Evolutionary conservation across 495 filamentous ascomycete genomes (phyloP), one percentile per base, ranked within the genome.

Genomic region (Glarea lozoyensis): DNA sequence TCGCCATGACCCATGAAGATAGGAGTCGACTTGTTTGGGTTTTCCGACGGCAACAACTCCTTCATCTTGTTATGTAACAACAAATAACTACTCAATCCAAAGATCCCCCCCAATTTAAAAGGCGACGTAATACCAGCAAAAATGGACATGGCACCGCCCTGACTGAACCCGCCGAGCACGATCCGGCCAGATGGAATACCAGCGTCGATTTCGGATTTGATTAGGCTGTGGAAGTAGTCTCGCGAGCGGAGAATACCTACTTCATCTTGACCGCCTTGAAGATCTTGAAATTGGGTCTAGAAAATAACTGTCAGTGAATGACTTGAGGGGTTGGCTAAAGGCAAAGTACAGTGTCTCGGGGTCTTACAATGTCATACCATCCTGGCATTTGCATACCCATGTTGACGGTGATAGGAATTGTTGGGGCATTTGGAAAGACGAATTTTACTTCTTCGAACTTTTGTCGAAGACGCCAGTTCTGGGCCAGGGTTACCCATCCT

Each of bases 381-480:
- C 83, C 86, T 3, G 88, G 86, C 86, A 94, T 89, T 9, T 59
- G 58, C 81, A 86, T 83, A 23, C 88, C 87, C 29, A 73, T 65
- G 59, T 92, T 88, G 51, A 82, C 67, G 27, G 88, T 89, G 57
- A 98, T 86, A 19, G 90, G 87, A 38, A 96, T 94, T 13, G 54
- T 61, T 4, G 90, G 88, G n/a, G 92, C 92, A 66, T 93, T 87
- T 5, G 92, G 92, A 61, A 98, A 82, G 51, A 98, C 75, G 64
- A 96, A 98, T 47, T 84, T 73, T 54, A 92, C 84, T 64, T 96
- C 85, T 36, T 88, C 77, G 57, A 96, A 92, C 51, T 83, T 84
- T 53, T 78, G 72, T 15, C 86, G 75, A 7, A 82, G 75, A 40
- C 90, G 83, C 78, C 82, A 97, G 67, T 92, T 90, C 67, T 94